Evolutionary conservation across 441 rosid species (phyloP), one percentile per base, ranked within the genome.

Genomic region (Syzygium syzygioides): DNA sequence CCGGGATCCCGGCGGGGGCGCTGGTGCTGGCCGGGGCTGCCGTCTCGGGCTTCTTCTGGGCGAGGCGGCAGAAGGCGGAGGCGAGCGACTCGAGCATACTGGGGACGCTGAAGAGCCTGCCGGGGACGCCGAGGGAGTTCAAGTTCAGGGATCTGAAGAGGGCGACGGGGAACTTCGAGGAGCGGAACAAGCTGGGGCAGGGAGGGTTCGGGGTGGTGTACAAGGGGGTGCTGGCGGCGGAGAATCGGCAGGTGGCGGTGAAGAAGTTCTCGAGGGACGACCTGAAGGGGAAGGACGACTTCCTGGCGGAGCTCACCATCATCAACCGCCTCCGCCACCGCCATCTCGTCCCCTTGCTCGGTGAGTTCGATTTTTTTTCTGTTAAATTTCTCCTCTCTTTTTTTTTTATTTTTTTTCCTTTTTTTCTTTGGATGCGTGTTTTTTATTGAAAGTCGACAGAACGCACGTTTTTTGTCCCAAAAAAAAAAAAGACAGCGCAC

Each of bases 321-420:
- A 95, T 95, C 80, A 94, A 94, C 90, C 92, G 94, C 17, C 92
- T 95, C 76, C 95, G 94, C 88, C 95, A 94, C 88, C 93, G 91
- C 85, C 94, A 94, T 87, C 94, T 94, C 15, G 94, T 94, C 86
- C 92, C 89, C 14, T 89, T 93, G 57, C 92, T 93, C 5, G 96
- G 96, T 94, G 90, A 86, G 50, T 55, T 71, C 25, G 8, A 6
- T 34, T 34, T 68, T 45, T 45, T 45, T 37, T 37, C 34, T 6
- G 41, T 6, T 71, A 37, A 71, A 71, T 37, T 20, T 23, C 23
- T 48, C 34, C 41, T 56, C 66, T 55, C 14, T 30, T 28, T 55
- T 28, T 14, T 45, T 28, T 4, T 64, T 23, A 1, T 34, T 11
- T 45, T 41, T 32, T 45, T 45, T 54, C 48, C 2, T 2, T 23